phyloP scores from a whole-genome alignment of 2,329 filamentous ascomycete species.

The Tolypocladium cylindrosporum region DNA sequence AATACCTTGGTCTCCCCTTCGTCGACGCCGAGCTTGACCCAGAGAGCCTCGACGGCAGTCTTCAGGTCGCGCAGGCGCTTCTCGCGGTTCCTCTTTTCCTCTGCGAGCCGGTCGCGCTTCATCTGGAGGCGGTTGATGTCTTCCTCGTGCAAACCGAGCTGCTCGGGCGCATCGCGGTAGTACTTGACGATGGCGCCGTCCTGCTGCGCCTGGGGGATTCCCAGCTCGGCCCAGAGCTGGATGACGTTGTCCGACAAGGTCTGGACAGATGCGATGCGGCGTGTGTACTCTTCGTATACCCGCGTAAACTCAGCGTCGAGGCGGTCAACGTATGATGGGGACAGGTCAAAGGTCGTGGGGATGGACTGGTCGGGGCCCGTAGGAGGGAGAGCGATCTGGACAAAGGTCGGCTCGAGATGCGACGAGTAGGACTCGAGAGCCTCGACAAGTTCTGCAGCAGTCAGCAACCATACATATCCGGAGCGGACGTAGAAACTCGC shows the following conservation, averaged over 20 bases:
- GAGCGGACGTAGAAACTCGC: not conserved
- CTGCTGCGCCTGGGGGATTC: constrained; percentile 86
- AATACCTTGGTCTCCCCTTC: constrained; percentile 77
- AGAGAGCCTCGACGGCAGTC: constrained; percentile 70
- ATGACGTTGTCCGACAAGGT: constrained; percentile 75
- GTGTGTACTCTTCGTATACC: constrained; percentile 93
- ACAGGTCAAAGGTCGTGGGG: constrained; percentile 83
- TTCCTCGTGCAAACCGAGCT: constrained; percentile 83
- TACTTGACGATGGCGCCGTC: constrained; percentile 80
- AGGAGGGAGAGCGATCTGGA: constrained; percentile 76
- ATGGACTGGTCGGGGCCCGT: constrained; percentile 67
- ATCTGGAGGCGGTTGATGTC: constrained; percentile 64
- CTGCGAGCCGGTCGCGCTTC: constrained; percentile 71
- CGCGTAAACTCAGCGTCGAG: constrained; percentile 87
- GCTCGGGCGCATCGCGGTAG: constrained; percentile 84
- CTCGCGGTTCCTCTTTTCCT: constrained; percentile 84
- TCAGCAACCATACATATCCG: not conserved
- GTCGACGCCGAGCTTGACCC: constrained; percentile 79
- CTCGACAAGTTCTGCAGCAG: constrained; percentile 68
- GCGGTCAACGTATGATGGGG: constrained; percentile 73
- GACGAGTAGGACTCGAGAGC: constrained; percentile 94
- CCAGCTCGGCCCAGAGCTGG: constrained; percentile 89
- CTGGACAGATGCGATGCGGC: constrained; percentile 67
- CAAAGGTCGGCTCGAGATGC: constrained; percentile 83
- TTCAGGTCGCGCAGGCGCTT: constrained; percentile 66